Percentiles rank a stretch among this genome's conserved stretches.
Conservation (phyloP, 2,329 filamentous ascomycete genomes). For the Orbilia blumenaviensis region DNA sequence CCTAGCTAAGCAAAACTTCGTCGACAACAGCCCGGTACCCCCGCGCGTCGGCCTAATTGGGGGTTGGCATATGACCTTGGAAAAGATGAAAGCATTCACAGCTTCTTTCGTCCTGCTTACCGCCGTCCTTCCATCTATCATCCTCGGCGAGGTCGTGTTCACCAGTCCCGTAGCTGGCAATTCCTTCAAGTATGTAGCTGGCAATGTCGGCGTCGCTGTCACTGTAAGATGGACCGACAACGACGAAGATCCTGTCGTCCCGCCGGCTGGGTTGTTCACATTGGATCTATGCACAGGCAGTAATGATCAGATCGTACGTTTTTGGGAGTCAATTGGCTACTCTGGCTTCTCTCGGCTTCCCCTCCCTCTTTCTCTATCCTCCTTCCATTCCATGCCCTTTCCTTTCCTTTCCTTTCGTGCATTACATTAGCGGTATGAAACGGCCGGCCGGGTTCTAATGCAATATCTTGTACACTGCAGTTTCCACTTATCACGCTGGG, state of each 20-base stretch:
- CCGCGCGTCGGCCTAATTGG: neutral
- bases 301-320: slow-evolving; percentile 64
- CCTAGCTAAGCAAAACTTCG: neutral
- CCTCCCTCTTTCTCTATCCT: neutral
- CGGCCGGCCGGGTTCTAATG: slow-evolving; percentile 28
- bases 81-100: slow-evolving; percentile 20
- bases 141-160: slow-evolving; percentile 62
- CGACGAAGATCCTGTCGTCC: slow-evolving; percentile 64
- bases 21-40: slow-evolving; percentile 4
- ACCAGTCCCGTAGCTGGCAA: slow-evolving; percentile 66
- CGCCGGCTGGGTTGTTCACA: slow-evolving; percentile 67
- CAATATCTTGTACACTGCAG: slow-evolving; percentile 34
- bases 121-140: slow-evolving; percentile 8
- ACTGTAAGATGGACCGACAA: slow-evolving; percentile 69
- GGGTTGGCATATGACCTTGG: slow-evolving; percentile 10
- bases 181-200: slow-evolving; percentile 60
- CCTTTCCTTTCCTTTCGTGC: neutral
- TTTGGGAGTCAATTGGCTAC: slow-evolving; percentile 43
- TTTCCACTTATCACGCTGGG: slow-evolving; percentile 60
- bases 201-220: slow-evolving; percentile 64
- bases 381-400: neutral
- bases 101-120: slow-evolving; percentile 7
- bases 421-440: slow-evolving; percentile 14
- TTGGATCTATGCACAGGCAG: slow-evolving; percentile 71
- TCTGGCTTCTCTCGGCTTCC: no score